These are phyloP conservation scores for Gautieria morchelliformis DNA, from an alignment of 768 basidiomycete species.

Conservation along the genomic window DNA sequence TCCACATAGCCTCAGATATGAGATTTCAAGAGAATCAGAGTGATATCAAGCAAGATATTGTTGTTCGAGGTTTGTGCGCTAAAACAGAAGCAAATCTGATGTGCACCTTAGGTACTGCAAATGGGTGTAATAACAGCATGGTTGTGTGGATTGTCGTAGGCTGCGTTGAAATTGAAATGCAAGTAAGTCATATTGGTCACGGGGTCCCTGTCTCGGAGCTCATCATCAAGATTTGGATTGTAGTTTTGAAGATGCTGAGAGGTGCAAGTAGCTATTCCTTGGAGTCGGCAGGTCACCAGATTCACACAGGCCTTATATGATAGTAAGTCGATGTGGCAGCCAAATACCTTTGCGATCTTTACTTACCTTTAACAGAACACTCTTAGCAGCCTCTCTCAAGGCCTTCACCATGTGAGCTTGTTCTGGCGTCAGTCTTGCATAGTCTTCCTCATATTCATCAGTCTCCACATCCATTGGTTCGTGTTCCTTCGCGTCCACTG, in stretches of 20 bases:
- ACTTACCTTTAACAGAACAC: background rate
- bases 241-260: background rate
- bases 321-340: background rate
- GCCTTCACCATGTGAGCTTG: background rate
- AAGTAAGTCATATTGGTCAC: background rate
- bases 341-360: background rate
- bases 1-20: no score
- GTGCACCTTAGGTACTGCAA: no score
- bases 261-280: background rate
- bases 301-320: background rate
- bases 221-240: background rate
- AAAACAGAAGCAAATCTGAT: no score
- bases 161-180: background rate
- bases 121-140: no score
- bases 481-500: background rate
- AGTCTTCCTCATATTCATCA: background rate
- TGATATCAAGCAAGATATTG: no score
- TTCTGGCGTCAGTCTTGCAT: background rate
- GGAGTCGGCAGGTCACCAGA: background rate
- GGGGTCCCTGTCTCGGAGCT: background rate
- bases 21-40: no score
- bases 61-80: no score
- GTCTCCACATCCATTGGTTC: background rate
- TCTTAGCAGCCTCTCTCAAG: background rate
- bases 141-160: background rate